A percentile compares a stretch with the other conserved stretches of the same genome.
These are phyloP conservation scores for Alternaria tenuissima DNA, from an alignment of 2,329 filamentous ascomycete genomes.

Conservation along the genomic window DNA sequence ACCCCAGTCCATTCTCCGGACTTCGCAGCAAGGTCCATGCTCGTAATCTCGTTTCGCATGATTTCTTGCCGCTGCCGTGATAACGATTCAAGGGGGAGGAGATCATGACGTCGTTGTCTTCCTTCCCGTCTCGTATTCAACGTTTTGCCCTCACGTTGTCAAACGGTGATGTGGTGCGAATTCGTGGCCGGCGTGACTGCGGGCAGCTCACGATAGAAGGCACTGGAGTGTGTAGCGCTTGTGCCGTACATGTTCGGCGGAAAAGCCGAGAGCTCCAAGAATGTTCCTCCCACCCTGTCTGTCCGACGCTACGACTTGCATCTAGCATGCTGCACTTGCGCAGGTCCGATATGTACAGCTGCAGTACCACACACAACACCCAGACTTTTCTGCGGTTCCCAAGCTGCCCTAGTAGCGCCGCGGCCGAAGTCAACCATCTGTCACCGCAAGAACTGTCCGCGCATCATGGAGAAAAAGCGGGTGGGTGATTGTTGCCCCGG, in stretches of 20 bases:
- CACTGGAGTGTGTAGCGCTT: neutral
- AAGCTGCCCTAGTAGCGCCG: neutral
- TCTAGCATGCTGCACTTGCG: slow-evolving; percentile 1
- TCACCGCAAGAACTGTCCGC: neutral
- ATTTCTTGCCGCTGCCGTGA: slow-evolving; percentile 8
- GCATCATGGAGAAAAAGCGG: slow-evolving; percentile 10
- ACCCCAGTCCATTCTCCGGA: slow-evolving; percentile 14
- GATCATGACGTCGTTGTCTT: slow-evolving; percentile 12
- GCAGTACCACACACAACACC: neutral
- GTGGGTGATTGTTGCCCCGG: slow-evolving; percentile 5
- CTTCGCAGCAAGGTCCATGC: slow-evolving; percentile 6
- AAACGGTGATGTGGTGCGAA: neutral
- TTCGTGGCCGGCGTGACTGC: neutral
- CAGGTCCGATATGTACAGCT: neutral
- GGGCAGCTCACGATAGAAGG: neutral
- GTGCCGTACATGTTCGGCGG: neutral
- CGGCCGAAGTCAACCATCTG: neutral
- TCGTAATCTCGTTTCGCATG: slow-evolving; percentile 15
- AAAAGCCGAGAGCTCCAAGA: neutral
- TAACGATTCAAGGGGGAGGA: slow-evolving; percentile 7
- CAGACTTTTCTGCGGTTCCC: neutral
- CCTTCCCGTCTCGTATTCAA: neutral
- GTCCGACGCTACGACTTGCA: neutral
- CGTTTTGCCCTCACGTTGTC: neutral
- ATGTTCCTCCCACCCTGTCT: neutral